Evolutionary conservation across 192 early-diverging fungal species (phyloP).

Genomic region (Backusella tuberculispora): DNA sequence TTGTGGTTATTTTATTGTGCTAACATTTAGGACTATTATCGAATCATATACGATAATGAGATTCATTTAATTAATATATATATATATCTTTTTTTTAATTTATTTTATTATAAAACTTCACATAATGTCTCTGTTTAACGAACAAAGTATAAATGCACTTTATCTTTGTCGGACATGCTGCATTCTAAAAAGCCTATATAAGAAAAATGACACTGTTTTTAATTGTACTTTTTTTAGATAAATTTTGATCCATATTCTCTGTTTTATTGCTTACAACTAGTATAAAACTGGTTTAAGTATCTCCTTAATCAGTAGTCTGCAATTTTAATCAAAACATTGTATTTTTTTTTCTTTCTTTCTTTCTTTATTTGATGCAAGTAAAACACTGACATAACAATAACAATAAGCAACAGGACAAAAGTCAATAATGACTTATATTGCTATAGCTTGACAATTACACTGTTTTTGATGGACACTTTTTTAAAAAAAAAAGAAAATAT

Average conservation of each 20-base stretch:
- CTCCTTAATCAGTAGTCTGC: neutral
- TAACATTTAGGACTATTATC: too few species aligned
- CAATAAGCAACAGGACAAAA: neutral
- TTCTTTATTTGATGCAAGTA: neutral
- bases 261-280: neutral
- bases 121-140: too few species aligned
- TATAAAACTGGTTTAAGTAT: neutral
- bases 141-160: too few species aligned
- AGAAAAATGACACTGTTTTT: neutral
- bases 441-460: too few species aligned
- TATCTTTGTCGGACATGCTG: neutral
- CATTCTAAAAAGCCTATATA: neutral
- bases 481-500: too few species aligned
- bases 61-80: too few species aligned
- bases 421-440: too few species aligned
- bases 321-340: neutral
- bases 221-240: neutral
- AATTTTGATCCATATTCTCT: neutral
- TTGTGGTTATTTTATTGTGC: too few species aligned
- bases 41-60: too few species aligned
- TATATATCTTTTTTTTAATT: too few species aligned
- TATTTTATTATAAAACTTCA: too few species aligned
- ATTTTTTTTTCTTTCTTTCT: neutral
- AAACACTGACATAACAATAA: neutral
- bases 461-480: too few species aligned